phyloP scores from a whole-genome alignment of 2,329 filamentous ascomycete species.

The Salinomyces thailandicus region DNA sequence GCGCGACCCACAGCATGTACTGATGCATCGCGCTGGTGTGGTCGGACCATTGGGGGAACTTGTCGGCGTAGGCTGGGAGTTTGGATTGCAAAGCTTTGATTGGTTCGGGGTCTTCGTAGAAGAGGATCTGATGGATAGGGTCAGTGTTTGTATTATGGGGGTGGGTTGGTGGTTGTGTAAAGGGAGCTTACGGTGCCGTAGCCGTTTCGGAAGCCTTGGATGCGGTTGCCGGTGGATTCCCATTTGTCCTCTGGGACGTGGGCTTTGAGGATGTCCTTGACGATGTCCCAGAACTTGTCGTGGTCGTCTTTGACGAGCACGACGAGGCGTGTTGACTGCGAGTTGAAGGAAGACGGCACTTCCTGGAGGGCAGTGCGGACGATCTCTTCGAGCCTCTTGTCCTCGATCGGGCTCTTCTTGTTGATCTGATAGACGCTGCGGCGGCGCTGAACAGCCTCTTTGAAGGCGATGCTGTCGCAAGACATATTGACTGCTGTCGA shows the following conservation, averaged over 20 bases:
- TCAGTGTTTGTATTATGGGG: neutral
- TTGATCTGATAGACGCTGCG: slow-evolving; percentile 42
- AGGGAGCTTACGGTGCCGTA: slow-evolving; percentile 59
- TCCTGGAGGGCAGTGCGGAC: slow-evolving; percentile 50
- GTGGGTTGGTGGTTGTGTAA: neutral
- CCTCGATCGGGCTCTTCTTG: slow-evolving; percentile 58
- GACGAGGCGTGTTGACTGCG: slow-evolving; percentile 67
- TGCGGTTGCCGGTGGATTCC: slow-evolving; percentile 40
- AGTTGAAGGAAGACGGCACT: slow-evolving; percentile 79
- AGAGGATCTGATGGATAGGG: slow-evolving; percentile 51
- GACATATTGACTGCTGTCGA: slow-evolving; percentile 11
- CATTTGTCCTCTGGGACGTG: slow-evolving; percentile 58
- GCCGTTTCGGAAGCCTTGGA: slow-evolving; percentile 54
- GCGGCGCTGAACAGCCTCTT: slow-evolving; percentile 56
- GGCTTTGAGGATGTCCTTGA: slow-evolving; percentile 52
- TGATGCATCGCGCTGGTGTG: slow-evolving; percentile 78
- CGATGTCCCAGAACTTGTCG: slow-evolving; percentile 75
- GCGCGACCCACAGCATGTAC: slow-evolving; percentile 66
- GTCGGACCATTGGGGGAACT: slow-evolving; percentile 64
- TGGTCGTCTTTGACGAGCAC: slow-evolving; percentile 75
- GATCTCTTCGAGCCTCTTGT: slow-evolving; percentile 59
- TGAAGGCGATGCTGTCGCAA: slow-evolving; percentile 35
- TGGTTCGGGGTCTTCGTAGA: slow-evolving; percentile 68
- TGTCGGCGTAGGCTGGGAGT: slow-evolving; percentile 64
- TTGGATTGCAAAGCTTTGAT: slow-evolving; percentile 57